Percentiles rank a stretch among this genome's conserved stretches.
phyloP scores from a whole-genome alignment of 768 basidiomycete species.

The Lentinus brumalis region DNA sequence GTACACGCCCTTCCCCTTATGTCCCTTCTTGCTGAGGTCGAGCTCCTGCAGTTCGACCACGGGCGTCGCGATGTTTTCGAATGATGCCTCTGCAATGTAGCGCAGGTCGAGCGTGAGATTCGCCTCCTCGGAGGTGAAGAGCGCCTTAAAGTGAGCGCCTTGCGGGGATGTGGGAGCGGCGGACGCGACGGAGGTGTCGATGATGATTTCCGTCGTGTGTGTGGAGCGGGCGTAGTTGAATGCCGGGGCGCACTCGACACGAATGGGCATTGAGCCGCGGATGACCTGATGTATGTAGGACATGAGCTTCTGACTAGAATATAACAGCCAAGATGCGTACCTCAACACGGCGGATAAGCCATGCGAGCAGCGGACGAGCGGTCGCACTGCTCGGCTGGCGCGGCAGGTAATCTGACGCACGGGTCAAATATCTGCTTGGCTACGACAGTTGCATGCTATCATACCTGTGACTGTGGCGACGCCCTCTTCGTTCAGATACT shows the following conservation, averaged over 20 bases:
- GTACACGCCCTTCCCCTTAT: conserved; percentile 68
- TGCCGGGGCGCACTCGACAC: conserved; percentile 91
- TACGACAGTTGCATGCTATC: not conserved
- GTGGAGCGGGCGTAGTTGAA: conserved; percentile 89
- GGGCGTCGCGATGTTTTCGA: conserved; percentile 54
- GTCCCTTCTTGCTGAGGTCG: conserved; percentile 70
- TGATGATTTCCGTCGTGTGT: conserved; percentile 64
- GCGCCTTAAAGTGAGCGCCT: conserved; percentile 52
- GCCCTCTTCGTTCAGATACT: conserved; percentile 84
- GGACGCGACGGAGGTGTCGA: conserved; percentile 45
- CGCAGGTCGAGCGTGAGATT: conserved; percentile 72
- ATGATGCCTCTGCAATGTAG: conserved; percentile 61
- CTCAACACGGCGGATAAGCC: conserved; percentile 85
- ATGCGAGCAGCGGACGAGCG: conserved; percentile 70
- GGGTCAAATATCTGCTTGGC: conserved; percentile 4
- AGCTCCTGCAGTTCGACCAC: conserved; percentile 67
- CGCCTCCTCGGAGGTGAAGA: conserved; percentile 54
- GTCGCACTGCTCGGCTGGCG: conserved; percentile 48
- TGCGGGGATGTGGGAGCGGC: conserved; percentile 20
- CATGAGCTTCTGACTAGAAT: no score
- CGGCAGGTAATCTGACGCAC: conserved; percentile 70
- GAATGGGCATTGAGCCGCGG: conserved; percentile 77
- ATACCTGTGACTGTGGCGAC: conserved; percentile 82
- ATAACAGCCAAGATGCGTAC: conserved; percentile 28
- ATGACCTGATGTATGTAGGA: conserved; percentile 55